phyloP scores from a whole-genome alignment of 805 yeast species.

The Ogataea trehaloabstinens region DNA sequence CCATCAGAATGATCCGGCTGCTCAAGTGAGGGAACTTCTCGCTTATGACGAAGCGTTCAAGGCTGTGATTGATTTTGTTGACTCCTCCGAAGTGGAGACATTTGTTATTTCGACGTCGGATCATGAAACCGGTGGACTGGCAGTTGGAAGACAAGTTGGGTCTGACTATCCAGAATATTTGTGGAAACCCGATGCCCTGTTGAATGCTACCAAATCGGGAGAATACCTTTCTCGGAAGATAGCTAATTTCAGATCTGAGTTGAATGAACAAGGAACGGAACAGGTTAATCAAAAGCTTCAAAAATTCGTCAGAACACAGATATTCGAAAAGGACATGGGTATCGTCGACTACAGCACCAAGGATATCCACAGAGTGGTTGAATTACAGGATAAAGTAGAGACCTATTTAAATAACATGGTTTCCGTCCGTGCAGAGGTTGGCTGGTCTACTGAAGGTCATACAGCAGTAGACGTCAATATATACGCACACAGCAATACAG shows the following conservation, averaged over 20 bases:
- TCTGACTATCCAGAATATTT: conserved; percentile 75
- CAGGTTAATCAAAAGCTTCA: conserved; percentile 30
- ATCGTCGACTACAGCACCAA: conserved; percentile 51
- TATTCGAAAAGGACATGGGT: conserved; percentile 66
- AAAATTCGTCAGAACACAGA: conserved; percentile 48
- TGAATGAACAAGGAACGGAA: conserved; percentile 1
- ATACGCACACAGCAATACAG: conserved; percentile 70
- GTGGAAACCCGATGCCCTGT: conserved; percentile 81
- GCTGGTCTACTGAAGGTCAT: conserved; percentile 98
- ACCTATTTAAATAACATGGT: conserved; percentile 67
- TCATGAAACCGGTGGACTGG: conserved; percentile 95
- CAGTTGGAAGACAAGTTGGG: conserved; percentile 76
- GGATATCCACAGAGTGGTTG: conserved; percentile 50
- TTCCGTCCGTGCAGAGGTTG: conserved; percentile 79
- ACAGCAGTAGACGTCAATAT: conserved; percentile 94
- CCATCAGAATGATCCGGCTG: conserved; percentile 90
- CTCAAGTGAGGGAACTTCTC: conserved; percentile 86
- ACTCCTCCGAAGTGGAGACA: conserved; percentile 69
- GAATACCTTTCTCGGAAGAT: conserved; percentile 59
- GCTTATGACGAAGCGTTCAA: conserved; percentile 82
- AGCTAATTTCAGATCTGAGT: conserved; percentile 16
- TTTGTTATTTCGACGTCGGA: conserved; percentile 81
- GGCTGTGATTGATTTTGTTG: conserved; percentile 70
- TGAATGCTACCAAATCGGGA: conserved; percentile 72
- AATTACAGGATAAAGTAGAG: conserved; percentile 31